Base-by-base conservation (phyloP, 2,329 filamentous ascomycete genomes). In the Penicillium olsonii region DNA sequence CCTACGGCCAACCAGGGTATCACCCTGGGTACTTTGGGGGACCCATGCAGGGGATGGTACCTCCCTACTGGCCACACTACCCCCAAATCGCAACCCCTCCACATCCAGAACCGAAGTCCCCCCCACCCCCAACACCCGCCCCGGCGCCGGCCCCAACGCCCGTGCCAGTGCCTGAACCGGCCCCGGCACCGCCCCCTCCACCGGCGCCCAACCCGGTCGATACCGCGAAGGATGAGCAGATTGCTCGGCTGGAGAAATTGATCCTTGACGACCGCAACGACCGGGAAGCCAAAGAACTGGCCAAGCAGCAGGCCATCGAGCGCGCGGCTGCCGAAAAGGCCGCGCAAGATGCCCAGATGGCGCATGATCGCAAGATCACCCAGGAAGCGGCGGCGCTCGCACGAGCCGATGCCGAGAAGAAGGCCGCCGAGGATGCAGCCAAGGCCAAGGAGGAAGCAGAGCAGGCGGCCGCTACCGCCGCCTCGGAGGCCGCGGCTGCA, bases 201-300 rank as follows among this genome's bases (percentile, higher is more conserved):
- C 58, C 71, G 2, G 42, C 50, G 3, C 48, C 52, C 7, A 45
- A 42, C 4, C 66, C 72, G 8, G 67, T 70, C 24, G 81, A 87
- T 45, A 76, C 80, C 2, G 80, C 69, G 5, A 75, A 77, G 51
- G 74, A 76, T 38, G 77, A 80, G 52, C 76, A 87, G 48, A 83
- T 86, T 54, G 75, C 75, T n/a, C 78, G 86, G 48, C 79, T 85
- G 53, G 78, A 82, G 54, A 79, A 87, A 58, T 68, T 88, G 50
- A 76, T 80, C 37, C 47, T 75, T 43, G 73, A 77, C 14, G 72
- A 77, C 49, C 68, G 70, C 40, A 64, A 55, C 10, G 73, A 75
- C 17, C 68, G 71, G 27, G 72, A 74, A 51, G 67, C 65, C 24
- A 74, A 55, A 69, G 68, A 19, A 68, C 67, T 15, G 60, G 63